These are phyloP conservation scores for Pochonia chlamydosporia DNA, from an alignment of 2,329 filamentous ascomycete genomes.

Conservation along the genomic window DNA sequence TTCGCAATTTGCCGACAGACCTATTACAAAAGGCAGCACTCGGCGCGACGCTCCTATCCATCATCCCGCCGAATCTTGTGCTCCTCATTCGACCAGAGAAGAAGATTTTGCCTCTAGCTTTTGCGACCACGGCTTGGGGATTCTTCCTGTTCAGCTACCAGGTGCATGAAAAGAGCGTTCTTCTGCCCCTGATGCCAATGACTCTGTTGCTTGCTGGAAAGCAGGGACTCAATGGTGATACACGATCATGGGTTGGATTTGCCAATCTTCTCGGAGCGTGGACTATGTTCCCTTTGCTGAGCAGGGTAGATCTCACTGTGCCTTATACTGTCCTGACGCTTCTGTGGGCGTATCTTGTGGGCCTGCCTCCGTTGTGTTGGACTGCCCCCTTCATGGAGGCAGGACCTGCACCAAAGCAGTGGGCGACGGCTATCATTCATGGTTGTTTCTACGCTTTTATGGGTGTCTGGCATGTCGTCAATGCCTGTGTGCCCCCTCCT, in stretches of 20 bases:
- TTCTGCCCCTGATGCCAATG: constrained; percentile 90
- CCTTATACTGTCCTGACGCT: constrained; percentile 82
- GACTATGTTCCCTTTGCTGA: constrained; percentile 90
- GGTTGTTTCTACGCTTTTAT: constrained; percentile 70
- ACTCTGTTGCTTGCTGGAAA: constrained; percentile 77
- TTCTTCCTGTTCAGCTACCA: constrained; percentile 98
- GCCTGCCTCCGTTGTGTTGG: constrained; percentile 72
- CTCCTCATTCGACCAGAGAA: constrained; percentile 75
- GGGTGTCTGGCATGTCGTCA: constrained; percentile 73
- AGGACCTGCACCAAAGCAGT: constrained; percentile 25
- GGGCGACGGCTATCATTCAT: constrained; percentile 65
- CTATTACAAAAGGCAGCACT: constrained; percentile 74
- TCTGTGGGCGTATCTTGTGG: constrained; percentile 87
- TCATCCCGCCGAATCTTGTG: constrained; percentile 71
- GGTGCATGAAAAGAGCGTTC: constrained; percentile 95
- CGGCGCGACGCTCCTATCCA: constrained; percentile 66
- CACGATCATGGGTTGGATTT: constrained; percentile 89
- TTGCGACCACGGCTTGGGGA: constrained; percentile 84
- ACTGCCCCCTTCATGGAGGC: constrained; percentile 58
- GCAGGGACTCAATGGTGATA: constrained; percentile 69
- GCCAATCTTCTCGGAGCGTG: constrained; percentile 84
- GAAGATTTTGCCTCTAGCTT: constrained; percentile 69
- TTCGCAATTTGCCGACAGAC: constrained; percentile 65
- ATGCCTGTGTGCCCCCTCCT: constrained; percentile 64
- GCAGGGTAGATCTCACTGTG: constrained; percentile 74